Evolutionary conservation across 306 rosid genomes (phyloP), one percentile per base, ranked within the genome.

Genomic region (Herpetospermum pedunculosum): DNA sequence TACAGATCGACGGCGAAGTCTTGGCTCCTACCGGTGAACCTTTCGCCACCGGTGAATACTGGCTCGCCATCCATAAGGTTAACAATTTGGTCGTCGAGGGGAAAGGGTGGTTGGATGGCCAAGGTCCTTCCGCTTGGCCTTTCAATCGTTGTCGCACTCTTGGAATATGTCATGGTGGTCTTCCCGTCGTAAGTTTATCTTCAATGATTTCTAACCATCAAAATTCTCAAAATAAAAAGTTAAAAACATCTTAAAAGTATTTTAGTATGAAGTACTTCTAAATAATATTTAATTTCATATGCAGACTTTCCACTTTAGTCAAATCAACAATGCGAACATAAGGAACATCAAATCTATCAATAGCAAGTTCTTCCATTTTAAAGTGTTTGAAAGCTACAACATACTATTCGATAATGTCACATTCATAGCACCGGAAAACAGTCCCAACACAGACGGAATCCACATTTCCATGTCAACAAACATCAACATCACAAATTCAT

Each of bases 381-480:
- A 34, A 21, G 2, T 78, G 11, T 81, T 34, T 23, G 40, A 34
- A 11, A 46, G 83, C 58, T 2, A 30, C 29, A 50, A 32, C 80
- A 77, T 72, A 3, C 77, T 9, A 60, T 67, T 1, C 0, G 1
- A 4, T 63, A 81, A 11, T 32, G n/a, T 84, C 16, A 32, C 25
- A n/a, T 21, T 84, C 15, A 19, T 5, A 30, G 75, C 83, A 2
- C 87, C 84, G 0, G 75, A 8, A 2, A 40, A 81, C 30, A 81
- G 84, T 54, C n/a, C n/a, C 46, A 81, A 81, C 80, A 83, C 80
- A 0, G 82, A 80, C 6, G 87, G 84, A 63, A 80, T 83, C 62
- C 84, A 77, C 70, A 4, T 83, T 9, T 81, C 73, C 0, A 2
- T 1, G 2, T 70, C 87, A 3, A 59, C 41, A 4, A 8, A 47